Evolutionary conservation across 2,329 filamentous ascomycete species (phyloP).

Genomic region (Ophiostoma quercus): DNA sequence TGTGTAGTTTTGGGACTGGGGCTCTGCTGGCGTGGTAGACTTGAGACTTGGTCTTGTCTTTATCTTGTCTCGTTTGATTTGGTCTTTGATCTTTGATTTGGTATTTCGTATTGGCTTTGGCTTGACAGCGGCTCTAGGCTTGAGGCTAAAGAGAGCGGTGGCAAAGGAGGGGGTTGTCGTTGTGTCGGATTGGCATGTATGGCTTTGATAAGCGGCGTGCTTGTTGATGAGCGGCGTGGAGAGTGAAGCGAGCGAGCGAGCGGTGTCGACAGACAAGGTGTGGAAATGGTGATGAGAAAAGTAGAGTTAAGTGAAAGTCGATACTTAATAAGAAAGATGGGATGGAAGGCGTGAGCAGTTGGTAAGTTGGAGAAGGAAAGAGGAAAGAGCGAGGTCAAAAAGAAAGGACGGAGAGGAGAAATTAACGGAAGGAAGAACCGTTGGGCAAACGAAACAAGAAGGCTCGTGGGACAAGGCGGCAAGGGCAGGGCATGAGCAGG

Average conservation of each 20-base stretch:
- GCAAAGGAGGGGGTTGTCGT: conserved; percentile 7
- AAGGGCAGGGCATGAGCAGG: background rate
- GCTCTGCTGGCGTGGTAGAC: background rate
- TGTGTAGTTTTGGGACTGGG: background rate
- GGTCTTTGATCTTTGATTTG: background rate
- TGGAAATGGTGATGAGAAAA: background rate
- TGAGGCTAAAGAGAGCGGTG: background rate
- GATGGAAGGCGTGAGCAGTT: background rate
- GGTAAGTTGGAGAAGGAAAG: background rate
- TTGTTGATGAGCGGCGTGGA: background rate
- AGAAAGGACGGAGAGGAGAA: conserved; percentile 3
- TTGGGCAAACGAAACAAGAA: conserved; percentile 12
- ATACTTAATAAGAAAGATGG: background rate
- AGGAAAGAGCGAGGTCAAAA: background rate
- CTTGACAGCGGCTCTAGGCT: too few species aligned
- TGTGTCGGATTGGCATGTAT: background rate
- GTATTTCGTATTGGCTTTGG: too few species aligned
- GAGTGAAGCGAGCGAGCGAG: background rate
- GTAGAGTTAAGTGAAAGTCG: background rate
- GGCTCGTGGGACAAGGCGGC: conserved; percentile 14
- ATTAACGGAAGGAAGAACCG: conserved; percentile 5
- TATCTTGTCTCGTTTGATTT: background rate
- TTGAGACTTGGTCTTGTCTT: background rate
- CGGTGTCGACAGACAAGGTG: background rate
- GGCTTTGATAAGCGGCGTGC: background rate